Conservation (phyloP, 345 rosid genomes). For the Salix viminalis region DNA sequence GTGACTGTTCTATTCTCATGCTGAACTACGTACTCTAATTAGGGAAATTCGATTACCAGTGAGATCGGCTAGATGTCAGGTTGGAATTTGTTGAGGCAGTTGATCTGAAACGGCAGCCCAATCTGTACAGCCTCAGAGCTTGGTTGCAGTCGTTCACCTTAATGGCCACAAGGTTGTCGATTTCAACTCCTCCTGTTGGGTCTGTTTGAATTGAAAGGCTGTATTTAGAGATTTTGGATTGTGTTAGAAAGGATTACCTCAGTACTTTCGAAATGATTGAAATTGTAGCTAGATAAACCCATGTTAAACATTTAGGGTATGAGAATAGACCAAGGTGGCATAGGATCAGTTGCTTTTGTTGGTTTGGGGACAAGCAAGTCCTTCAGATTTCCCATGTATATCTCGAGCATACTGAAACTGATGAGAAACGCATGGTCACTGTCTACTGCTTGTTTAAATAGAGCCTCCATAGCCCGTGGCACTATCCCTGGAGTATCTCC, state of each 20-base stretch:
- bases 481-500: slow-evolving; percentile 58
- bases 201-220: slow-evolving; percentile 67
- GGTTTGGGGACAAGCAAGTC: slow-evolving; percentile 64
- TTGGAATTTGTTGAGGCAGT: slow-evolving; percentile 78
- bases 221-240: slow-evolving; percentile 22
- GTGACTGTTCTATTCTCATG: background rate
- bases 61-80: slow-evolving; percentile 69
- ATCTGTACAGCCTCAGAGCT: slow-evolving; percentile 61
- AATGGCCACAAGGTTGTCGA: slow-evolving; percentile 59
- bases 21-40: background rate
- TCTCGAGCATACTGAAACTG: slow-evolving; percentile 80
- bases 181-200: slow-evolving; percentile 50
- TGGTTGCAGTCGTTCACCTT: slow-evolving; percentile 56
- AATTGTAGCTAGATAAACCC: background rate
- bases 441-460: slow-evolving; percentile 52
- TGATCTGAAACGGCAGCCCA: slow-evolving; percentile 75
- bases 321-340: slow-evolving; percentile 56
- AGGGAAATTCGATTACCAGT: slow-evolving; percentile 50
- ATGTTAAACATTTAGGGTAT: background rate
- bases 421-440: slow-evolving; percentile 49
- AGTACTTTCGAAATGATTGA: background rate
- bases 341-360: slow-evolving; percentile 40
- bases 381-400: slow-evolving; percentile 74
- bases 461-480: slow-evolving; percentile 51
- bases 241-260: background rate